phyloP scores from a whole-genome alignment of 345 rosid genomes.

The Eucalyptus coolabah region DNA sequence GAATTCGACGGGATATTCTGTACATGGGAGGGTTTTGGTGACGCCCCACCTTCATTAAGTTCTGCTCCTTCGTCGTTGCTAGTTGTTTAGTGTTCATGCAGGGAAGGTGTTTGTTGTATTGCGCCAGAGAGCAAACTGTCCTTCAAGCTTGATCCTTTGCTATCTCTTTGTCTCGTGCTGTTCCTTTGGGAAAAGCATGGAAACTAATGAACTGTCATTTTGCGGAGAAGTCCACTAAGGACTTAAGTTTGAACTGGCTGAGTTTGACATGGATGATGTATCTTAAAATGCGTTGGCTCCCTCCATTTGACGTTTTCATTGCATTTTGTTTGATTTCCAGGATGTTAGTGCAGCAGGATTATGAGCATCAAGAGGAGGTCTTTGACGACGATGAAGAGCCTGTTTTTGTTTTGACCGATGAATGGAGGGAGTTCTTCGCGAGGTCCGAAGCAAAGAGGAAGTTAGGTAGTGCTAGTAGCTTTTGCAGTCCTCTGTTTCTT shows the following conservation, averaged over 20 bases:
- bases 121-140: not conserved
- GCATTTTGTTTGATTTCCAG: not conserved
- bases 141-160: not conserved
- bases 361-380: slow-evolving; percentile 4
- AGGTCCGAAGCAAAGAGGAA: slow-evolving; percentile 51
- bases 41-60: not conserved
- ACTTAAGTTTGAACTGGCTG: not conserved
- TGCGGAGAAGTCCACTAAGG: not conserved
- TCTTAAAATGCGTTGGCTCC: not conserved
- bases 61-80: not conserved
- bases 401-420: slow-evolving; percentile 45
- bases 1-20: not conserved
- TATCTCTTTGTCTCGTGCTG: not conserved
- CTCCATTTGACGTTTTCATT: not conserved
- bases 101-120: not conserved
- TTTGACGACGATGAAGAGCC: slow-evolving; percentile 31
- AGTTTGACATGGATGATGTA: not conserved
- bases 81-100: not conserved
- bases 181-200: not conserved
- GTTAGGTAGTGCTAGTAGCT: slow-evolving; percentile 1
- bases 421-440: slow-evolving; percentile 53
- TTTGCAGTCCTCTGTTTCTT: not conserved
- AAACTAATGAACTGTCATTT: not conserved
- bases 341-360: slow-evolving; percentile 7
- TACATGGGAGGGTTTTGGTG: not conserved